These are phyloP conservation scores for Brasenia schreberi DNA, from an alignment of 164 flowering plant genomes.

Conservation along the genomic window DNA sequence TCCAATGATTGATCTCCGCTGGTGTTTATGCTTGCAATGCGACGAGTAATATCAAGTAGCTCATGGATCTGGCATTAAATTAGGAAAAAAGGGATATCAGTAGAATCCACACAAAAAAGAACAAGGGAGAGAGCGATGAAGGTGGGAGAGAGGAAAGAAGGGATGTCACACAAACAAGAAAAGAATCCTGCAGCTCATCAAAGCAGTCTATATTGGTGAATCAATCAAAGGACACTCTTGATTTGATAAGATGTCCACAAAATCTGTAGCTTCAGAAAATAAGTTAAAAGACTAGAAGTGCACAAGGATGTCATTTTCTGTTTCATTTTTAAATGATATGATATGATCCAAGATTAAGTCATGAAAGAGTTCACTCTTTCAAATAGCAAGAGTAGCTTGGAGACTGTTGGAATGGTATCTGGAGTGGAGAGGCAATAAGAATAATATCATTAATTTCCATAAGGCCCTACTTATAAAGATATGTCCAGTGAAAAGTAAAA, in stretches of 20 bases:
- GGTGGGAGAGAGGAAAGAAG: neutral
- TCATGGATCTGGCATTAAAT: constrained; percentile 49
- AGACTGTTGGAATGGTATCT: neutral
- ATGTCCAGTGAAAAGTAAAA: too few species aligned
- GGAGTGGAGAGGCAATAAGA: neutral
- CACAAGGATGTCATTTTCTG: neutral
- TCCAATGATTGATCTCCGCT: constrained; percentile 58
- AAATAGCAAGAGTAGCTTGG: neutral
- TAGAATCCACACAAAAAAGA: neutral
- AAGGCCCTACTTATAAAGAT: too few species aligned
- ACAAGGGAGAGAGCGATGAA: neutral
- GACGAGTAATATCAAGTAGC: constrained; percentile 65
- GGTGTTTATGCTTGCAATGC: constrained; percentile 48
- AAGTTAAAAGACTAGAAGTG: neutral
- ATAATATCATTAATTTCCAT: too few species aligned
- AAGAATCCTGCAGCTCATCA: neutral
- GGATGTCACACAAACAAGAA: neutral
- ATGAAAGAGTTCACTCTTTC: too few species aligned
- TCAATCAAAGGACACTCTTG: neutral
- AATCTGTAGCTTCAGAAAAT: neutral
- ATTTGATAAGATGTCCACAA: neutral
- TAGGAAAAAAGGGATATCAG: neutral
- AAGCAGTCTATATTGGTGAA: neutral
- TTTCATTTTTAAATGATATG: neutral
- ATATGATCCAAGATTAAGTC: too few species aligned